Percentiles rank a stretch among this genome's conserved stretches.
phyloP scores from a whole-genome alignment of 768 basidiomycete genomes.

The Amanita inopinata region DNA sequence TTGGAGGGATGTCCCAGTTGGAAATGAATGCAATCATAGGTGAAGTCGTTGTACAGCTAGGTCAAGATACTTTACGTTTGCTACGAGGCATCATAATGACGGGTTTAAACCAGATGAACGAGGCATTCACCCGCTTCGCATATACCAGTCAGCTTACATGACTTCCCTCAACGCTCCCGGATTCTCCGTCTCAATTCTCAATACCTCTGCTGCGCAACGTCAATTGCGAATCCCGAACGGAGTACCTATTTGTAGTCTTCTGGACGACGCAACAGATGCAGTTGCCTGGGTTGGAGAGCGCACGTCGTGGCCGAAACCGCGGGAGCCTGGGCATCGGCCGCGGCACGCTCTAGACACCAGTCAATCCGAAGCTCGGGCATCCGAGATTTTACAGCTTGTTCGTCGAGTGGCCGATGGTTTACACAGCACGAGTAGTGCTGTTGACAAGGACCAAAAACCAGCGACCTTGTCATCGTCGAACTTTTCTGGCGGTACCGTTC shows the following conservation, averaged over 20 bases:
- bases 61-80: constrained; percentile 22
- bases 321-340: too few relatives aligned
- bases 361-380: background rate
- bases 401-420: background rate
- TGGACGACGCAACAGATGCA: constrained; percentile 35
- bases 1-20: constrained; percentile 40
- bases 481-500: constrained; percentile 18
- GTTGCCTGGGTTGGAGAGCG: constrained; percentile 29
- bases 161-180: constrained; percentile 54
- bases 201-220: constrained; percentile 26
- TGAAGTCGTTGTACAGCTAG: constrained; percentile 30
- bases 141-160: constrained; percentile 44
- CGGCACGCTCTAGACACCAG: too few relatives aligned
- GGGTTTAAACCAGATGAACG: constrained; percentile 20
- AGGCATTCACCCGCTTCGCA: constrained; percentile 26
- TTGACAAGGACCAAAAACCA: background rate
- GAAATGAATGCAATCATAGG: constrained; percentile 44
- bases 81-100: too few relatives aligned
- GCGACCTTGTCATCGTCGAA: background rate
- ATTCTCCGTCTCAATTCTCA: constrained; percentile 43
- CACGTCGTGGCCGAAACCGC: constrained; percentile 5
- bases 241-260: constrained; percentile 21
- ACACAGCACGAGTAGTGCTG: background rate
- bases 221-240: background rate
- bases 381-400: background rate